Evolutionary conservation across 2,329 filamentous ascomycete species (phyloP).

Genomic region (Phialophora expanda): DNA sequence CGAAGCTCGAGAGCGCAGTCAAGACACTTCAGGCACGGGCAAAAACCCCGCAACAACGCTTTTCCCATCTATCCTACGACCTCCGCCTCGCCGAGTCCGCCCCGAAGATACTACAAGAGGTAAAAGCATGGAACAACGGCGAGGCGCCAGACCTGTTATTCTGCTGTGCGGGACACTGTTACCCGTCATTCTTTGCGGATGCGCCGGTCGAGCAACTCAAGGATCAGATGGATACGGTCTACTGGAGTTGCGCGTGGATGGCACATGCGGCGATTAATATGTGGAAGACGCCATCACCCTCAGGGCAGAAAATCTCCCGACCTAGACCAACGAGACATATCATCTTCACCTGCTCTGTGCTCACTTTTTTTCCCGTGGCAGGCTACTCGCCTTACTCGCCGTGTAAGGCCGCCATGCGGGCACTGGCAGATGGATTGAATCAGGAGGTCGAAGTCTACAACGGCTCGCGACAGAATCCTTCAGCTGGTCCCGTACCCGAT

Average conservation of each 20-base stretch:
- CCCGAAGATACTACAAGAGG: slow-evolving; percentile 70
- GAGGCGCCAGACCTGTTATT: slow-evolving; percentile 82
- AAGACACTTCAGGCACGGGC: slow-evolving; percentile 65
- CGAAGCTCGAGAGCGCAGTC: slow-evolving; percentile 75
- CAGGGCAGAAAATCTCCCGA: slow-evolving; percentile 41
- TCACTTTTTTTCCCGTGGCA: slow-evolving; percentile 75
- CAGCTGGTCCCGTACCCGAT: slow-evolving; percentile 52
- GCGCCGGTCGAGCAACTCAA: slow-evolving; percentile 69
- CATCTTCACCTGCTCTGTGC: slow-evolving; percentile 81
- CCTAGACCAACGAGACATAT: slow-evolving; percentile 69
- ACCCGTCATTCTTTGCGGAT: slow-evolving; percentile 78
- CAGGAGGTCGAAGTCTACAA: slow-evolving; percentile 90
- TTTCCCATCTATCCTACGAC: slow-evolving; percentile 83
- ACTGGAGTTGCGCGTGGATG: slow-evolving; percentile 84
- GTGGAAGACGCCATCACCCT: slow-evolving; percentile 64
- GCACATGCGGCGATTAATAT: slow-evolving; percentile 76
- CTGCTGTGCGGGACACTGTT: slow-evolving; percentile 80
- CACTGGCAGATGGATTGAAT: slow-evolving; percentile 78
- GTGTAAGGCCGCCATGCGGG: slow-evolving; percentile 82
- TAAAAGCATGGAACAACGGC: slow-evolving; percentile 77
- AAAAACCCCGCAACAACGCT: slow-evolving; percentile 71
- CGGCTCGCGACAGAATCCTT: slow-evolving; percentile 53
- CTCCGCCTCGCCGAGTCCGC: slow-evolving; percentile 74
- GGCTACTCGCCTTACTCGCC: slow-evolving; percentile 87
- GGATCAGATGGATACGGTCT: slow-evolving; percentile 89